Conservation (phyloP, 208 protist species). For the Herpetomonas samuelpessoai region DNA sequence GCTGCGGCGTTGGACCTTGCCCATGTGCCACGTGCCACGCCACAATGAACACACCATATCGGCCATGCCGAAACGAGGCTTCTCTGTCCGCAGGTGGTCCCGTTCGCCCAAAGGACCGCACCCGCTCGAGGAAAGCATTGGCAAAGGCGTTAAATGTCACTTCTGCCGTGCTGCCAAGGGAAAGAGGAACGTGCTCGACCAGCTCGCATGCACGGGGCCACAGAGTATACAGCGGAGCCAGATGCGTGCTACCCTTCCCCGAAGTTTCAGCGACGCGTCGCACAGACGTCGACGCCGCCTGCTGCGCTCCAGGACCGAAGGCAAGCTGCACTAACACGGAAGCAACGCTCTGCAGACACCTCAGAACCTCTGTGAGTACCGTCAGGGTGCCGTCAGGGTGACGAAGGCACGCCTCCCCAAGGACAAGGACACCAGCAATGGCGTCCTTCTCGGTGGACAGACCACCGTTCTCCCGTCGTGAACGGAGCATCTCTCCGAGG, state of each 20-base stretch:
- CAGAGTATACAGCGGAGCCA: slow-evolving; percentile 4
- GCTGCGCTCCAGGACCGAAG: slow-evolving; percentile 10
- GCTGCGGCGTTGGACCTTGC: neutral
- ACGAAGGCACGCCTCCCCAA: slow-evolving; percentile 28
- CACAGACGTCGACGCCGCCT: too few species aligned
- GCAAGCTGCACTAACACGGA: slow-evolving; percentile 2
- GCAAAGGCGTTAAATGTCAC: slow-evolving; percentile 5
- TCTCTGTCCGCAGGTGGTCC: too few species aligned
- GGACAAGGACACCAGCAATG: slow-evolving; percentile 18
- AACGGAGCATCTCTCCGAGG: slow-evolving; percentile 3
- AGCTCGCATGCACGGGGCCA: slow-evolving; percentile 38
- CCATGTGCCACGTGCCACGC: slow-evolving; percentile 21
- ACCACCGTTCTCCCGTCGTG: neutral
- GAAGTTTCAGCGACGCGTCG: too few species aligned
- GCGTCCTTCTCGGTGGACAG: slow-evolving; percentile 1
- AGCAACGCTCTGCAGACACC: slow-evolving; percentile 27
- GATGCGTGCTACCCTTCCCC: too few species aligned
- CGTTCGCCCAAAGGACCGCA: slow-evolving; percentile 8
- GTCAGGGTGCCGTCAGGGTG: slow-evolving; percentile 32
- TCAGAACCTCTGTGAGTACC: slow-evolving; percentile 36
- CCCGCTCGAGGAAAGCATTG: neutral
- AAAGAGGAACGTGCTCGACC: slow-evolving; percentile 25
- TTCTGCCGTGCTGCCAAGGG: slow-evolving; percentile 9
- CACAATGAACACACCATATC: slow-evolving; percentile 18
- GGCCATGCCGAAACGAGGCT: slow-evolving; percentile 16